Evolutionary conservation across 2,329 filamentous ascomycete genomes (phyloP), one percentile per base, ranked within the genome.

Genomic region (Fragosphaeria purpurea): DNA sequence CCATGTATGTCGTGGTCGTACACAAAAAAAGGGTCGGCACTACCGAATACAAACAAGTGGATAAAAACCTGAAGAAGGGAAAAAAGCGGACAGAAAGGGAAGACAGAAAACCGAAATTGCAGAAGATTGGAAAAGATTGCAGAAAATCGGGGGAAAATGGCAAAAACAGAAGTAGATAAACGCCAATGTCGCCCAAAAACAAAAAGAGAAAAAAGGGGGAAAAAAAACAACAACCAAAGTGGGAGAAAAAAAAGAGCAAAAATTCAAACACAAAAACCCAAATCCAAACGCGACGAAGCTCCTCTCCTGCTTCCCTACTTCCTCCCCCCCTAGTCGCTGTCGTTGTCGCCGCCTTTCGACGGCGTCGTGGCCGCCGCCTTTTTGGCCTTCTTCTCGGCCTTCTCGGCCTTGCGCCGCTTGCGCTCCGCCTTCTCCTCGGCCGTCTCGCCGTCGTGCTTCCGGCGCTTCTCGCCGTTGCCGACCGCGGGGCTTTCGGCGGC

Each of bases 371-470:
- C 43, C 7, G 53, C 56, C 22, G 57, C 57, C 49, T 58, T 54
- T 22, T 22, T 22, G 41, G 53, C 53, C 50, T 53, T 58, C 58
- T 61, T 61, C 48, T 57, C 60, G 58, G 62, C 62, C 58, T 63
- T 63, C 56, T 63, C 61, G 41, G 60, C 59, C 60, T 63, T 63
- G 52, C 59, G 59, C 41, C 59, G 58, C 56, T 63, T 63, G 50
- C 61, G 58, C 59, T 63, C 61, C 0, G 61, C 59, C 69, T 78
- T 80, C 67, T 83, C 82, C 63, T 87, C 83, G 32, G 81, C 69
- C 12, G 81, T 84, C 71, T 88, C 83, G 61, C 85, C 84, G 38
- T 88, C 83, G 65, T 87, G 84, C 76, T 89, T 82, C 72, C 87
- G 86, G 61, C 83, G 80, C 75, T 87, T 93, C 77, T 88, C 88